Conservation (phyloP, 2,329 filamentous ascomycete species). For the Talaromyces sp. region DNA sequence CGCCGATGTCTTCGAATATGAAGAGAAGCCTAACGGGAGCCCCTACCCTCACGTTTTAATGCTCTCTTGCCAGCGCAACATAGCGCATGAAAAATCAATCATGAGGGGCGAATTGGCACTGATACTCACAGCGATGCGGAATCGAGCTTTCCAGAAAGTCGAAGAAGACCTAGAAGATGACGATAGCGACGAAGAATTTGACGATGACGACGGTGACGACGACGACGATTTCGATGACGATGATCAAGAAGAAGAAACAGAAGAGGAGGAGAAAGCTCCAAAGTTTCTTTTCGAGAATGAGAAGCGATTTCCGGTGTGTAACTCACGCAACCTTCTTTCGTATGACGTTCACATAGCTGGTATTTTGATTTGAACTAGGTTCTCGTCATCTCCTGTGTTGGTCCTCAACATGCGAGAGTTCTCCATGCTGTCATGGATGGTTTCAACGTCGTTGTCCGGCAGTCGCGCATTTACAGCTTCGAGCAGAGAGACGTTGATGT, state of each 20-base stretch:
- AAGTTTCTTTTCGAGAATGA: neutral
- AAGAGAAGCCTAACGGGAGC: neutral
- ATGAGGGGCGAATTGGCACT: neutral
- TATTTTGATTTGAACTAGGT: neutral
- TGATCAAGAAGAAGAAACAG: neutral
- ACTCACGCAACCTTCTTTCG: no score
- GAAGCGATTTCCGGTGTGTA: neutral
- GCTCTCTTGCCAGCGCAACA: neutral
- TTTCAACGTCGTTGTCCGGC: neutral
- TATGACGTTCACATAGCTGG: neutral
- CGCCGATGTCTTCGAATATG: neutral
- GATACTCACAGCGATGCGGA: neutral
- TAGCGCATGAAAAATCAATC: neutral
- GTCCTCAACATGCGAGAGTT: neutral
- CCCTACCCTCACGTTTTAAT: neutral
- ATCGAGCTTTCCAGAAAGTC: neutral
- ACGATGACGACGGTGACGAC: no score
- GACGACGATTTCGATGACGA: neutral
- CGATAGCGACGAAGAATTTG: neutral
- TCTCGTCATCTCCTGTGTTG: neutral
- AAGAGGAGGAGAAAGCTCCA: neutral
- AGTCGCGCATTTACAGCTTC: neutral
- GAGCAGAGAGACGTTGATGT: neutral
- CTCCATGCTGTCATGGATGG: neutral
- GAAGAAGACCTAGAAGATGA: neutral